phyloP scores from a whole-genome alignment of 768 basidiomycete species.

The Naganishia onofrii region DNA sequence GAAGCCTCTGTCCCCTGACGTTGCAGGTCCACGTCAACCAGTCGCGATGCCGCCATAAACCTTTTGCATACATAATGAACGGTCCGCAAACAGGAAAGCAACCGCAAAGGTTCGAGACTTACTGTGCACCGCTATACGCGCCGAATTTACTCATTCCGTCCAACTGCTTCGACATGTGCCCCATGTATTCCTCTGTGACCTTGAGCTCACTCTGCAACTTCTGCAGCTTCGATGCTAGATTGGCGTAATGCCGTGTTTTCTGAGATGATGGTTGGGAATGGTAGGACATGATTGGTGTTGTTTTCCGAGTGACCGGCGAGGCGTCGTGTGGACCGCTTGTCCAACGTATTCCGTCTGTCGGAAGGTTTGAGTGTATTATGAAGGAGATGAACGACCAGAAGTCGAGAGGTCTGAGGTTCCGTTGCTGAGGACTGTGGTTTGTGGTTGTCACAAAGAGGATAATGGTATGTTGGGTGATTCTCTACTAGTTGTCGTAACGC shows the following conservation, averaged over 20 bases:
- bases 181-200: conserved; percentile 73
- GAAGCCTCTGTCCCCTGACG: not conserved
- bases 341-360: no score
- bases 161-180: conserved; percentile 70
- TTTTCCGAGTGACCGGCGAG: no score
- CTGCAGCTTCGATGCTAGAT: conserved; percentile 67
- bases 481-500: not conserved
- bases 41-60: conserved; percentile 51
- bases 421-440: no score
- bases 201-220: conserved; percentile 67
- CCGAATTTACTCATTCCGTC: conserved; percentile 76
- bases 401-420: not conserved
- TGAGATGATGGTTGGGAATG: conserved; percentile 34
- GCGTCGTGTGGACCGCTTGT: not conserved
- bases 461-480: not conserved
- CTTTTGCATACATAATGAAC: conserved; percentile 28
- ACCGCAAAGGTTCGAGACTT: conserved; percentile 42
- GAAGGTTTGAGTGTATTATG: no score
- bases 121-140: conserved; percentile 79
- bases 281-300: conserved; percentile 11
- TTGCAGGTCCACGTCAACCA: conserved; percentile 45
- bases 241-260: conserved; percentile 76
- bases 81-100: not conserved
- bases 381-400: no score
- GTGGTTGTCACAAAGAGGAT: not conserved